These are phyloP conservation scores for Verticillium alfalfae DNA, from an alignment of 2,329 filamentous ascomycete species.

Conservation along the genomic window DNA sequence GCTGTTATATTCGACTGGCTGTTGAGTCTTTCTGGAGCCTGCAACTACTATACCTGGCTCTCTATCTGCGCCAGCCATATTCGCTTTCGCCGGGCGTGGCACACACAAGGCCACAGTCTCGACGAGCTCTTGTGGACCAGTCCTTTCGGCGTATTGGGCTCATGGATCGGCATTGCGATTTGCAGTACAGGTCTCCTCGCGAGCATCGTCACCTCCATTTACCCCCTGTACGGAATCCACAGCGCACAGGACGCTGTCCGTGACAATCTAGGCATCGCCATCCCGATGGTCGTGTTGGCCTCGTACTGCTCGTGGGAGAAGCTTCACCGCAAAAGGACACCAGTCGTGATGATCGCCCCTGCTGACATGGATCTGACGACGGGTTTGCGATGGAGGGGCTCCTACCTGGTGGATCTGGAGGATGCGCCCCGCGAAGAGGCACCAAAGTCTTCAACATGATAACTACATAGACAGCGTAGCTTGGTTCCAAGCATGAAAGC, in stretches of 20 bases:
- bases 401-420: background rate
- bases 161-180: conserved; percentile 16
- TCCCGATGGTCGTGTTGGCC: conserved; percentile 16
- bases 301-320: conserved; percentile 16
- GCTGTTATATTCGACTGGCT: conserved; percentile 38
- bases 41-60: conserved; percentile 42
- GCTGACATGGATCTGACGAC: conserved; percentile 17
- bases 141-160: conserved; percentile 19
- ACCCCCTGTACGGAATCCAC: conserved; percentile 12
- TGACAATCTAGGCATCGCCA: conserved; percentile 20
- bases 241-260: conserved; percentile 13
- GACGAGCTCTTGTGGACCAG: conserved; percentile 24
- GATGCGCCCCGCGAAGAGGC: background rate
- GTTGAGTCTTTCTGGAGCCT: conserved; percentile 37
- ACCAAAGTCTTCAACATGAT: background rate
- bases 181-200: conserved; percentile 21
- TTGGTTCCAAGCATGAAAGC: too few species aligned
- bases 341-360: conserved; percentile 14
- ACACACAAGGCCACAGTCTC: conserved; percentile 27
- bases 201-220: conserved; percentile 19
- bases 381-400: conserved; percentile 8
- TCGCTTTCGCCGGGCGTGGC: conserved; percentile 34
- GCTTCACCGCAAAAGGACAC: background rate
- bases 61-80: conserved; percentile 39
- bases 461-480: too few species aligned